A percentile compares a stretch with the other conserved stretches of the same genome.
Evolutionary conservation across 176 grass and related monocot species (phyloP).

Genomic region (Carex littledalei): DNA sequence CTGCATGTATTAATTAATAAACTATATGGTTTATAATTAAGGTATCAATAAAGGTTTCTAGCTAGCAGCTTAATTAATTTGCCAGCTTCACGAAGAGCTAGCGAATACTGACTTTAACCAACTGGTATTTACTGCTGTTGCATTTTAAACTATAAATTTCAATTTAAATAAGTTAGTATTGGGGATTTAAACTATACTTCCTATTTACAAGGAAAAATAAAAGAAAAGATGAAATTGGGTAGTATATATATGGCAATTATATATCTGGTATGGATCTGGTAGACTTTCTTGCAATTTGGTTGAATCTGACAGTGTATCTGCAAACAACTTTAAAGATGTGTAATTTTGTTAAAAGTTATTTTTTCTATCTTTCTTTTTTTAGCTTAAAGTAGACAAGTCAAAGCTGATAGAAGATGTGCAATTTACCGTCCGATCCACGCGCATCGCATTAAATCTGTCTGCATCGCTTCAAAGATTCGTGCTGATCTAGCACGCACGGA

Average conservation of each 20-base stretch:
- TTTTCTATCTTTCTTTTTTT: neutral
- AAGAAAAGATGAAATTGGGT: neutral
- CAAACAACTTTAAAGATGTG: neutral
- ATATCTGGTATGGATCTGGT: neutral
- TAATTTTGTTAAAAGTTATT: neutral
- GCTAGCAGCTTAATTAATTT: conserved; percentile 57
- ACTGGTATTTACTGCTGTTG: conserved; percentile 73
- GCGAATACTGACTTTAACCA: conserved; percentile 72
- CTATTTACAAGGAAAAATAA: neutral
- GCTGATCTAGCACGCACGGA: no score
- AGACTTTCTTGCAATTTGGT: neutral
- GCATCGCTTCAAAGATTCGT: no score
- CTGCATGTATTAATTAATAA: neutral
- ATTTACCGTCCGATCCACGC: no score
- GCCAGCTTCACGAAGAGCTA: conserved; percentile 63
- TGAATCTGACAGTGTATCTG: neutral
- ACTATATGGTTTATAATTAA: conserved; percentile 18
- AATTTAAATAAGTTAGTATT: neutral
- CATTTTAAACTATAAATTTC: conserved; percentile 36
- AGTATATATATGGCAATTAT: neutral
- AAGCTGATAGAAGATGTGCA: conserved; percentile 73
- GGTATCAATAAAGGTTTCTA: conserved; percentile 82
- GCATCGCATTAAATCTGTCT: no score
- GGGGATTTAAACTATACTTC: neutral
- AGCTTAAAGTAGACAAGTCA: conserved; percentile 94